Conservation (phyloP, 2,329 filamentous ascomycete genomes). For the Trichoderma gracile region DNA sequence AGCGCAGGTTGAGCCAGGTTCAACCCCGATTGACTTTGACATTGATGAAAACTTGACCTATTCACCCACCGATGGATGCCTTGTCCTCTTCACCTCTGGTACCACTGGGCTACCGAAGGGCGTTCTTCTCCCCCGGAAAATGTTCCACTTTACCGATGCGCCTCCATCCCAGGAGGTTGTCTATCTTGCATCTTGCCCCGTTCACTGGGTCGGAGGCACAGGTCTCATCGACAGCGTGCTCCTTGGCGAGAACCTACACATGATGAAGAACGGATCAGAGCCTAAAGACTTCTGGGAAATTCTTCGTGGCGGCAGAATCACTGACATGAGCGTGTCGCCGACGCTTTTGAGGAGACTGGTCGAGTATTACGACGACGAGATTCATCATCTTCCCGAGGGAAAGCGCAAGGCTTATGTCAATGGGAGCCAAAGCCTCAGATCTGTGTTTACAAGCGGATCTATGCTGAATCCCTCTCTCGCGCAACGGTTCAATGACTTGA, state of each 20-base stretch:
- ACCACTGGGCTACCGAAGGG: conserved; percentile 50
- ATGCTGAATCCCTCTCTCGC: neutral
- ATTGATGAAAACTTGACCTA: neutral
- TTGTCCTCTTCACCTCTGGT: conserved; percentile 56
- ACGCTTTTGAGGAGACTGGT: conserved; percentile 4
- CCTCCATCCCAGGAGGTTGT: neutral
- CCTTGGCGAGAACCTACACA: neutral
- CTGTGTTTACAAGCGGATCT: conserved; percentile 5
- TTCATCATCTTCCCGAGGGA: neutral
- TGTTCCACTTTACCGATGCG: conserved; percentile 2
- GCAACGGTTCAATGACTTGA: neutral
- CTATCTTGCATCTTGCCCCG: neutral
- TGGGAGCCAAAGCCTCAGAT: neutral
- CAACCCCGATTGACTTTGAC: neutral
- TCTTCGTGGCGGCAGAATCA: neutral
- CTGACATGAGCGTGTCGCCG: conserved; percentile 3
- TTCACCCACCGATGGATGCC: conserved; percentile 18
- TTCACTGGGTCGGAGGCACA: neutral
- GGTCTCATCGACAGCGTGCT: conserved; percentile 6
- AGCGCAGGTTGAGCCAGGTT: neutral
- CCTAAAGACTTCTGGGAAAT: neutral
- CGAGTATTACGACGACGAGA: neutral
- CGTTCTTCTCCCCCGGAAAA: conserved; percentile 56
- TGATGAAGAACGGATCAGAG: neutral
- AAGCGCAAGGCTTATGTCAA: neutral